A percentile compares a stretch with the other conserved stretches of the same genome.
phyloP scores from a whole-genome alignment of 106 monocot species.

The Vanilla planifolia region DNA sequence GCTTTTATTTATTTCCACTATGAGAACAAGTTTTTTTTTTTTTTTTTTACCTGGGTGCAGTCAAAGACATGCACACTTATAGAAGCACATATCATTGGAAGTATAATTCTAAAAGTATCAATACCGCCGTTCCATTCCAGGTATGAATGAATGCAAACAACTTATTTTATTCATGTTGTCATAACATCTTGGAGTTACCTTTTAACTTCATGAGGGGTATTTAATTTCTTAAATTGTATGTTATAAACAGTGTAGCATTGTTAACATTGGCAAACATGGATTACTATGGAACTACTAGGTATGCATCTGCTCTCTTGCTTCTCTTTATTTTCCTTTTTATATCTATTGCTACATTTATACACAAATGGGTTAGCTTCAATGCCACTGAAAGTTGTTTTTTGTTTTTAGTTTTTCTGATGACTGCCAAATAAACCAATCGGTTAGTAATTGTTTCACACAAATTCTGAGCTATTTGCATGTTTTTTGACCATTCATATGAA shows the following conservation, averaged over 20 bases:
- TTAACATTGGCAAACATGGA: conserved; percentile 68
- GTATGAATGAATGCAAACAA: conserved; percentile 8
- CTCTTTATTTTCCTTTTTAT: neutral
- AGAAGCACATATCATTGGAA: conserved; percentile 76
- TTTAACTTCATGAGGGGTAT: neutral
- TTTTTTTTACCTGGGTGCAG: conserved; percentile 24
- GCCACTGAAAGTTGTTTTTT: no score
- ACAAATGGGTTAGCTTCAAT: no score
- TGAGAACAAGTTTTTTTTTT: neutral
- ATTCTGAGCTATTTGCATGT: no score
- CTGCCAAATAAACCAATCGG: no score
- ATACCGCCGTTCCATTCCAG: conserved; percentile 76
- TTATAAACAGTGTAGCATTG: conserved; percentile 54
- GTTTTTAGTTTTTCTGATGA: no score
- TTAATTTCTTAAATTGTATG: neutral
- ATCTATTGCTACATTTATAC: neutral
- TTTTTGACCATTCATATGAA: no score
- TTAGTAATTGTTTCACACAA: no score
- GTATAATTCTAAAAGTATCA: conserved; percentile 65
- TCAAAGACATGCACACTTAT: conserved; percentile 63
- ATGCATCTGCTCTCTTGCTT: no score
- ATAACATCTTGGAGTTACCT: neutral
- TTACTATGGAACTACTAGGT: conserved; percentile 83
- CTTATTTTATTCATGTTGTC: neutral
- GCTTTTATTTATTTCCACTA: neutral